phyloP scores from a whole-genome alignment of 352 stramenopile species.

The Globisporangium mamillatum region DNA sequence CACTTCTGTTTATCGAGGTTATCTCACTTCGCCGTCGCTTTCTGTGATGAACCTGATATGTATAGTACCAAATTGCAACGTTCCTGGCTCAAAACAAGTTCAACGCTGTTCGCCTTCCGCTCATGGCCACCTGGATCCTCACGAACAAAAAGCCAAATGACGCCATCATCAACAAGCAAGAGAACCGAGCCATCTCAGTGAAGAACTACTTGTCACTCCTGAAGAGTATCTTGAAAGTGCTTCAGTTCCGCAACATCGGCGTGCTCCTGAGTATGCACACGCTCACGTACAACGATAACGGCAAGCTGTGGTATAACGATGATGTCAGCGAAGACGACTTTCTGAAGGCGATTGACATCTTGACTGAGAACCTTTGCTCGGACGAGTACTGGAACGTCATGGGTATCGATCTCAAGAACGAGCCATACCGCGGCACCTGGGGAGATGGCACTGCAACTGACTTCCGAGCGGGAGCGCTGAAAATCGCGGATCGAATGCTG shows the following conservation, averaged over 20 bases:
- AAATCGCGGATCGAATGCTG: slow-evolving; percentile 34
- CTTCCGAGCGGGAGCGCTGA: slow-evolving; percentile 24
- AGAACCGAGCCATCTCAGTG: slow-evolving; percentile 59
- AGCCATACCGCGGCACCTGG: slow-evolving; percentile 34
- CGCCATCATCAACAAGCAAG: slow-evolving; percentile 44
- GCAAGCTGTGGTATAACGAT: slow-evolving; percentile 44
- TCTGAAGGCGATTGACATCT: slow-evolving; percentile 28
- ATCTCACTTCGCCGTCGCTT: not conserved
- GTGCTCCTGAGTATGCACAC: slow-evolving; percentile 68
- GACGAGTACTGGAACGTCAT: slow-evolving; percentile 42
- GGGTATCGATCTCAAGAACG: slow-evolving; percentile 42
- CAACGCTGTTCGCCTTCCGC: slow-evolving; percentile 65
- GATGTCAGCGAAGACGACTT: slow-evolving; percentile 28
- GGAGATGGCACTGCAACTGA: slow-evolving; percentile 26
- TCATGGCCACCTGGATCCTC: slow-evolving; percentile 61
- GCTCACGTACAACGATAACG: slow-evolving; percentile 39
- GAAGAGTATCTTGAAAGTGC: slow-evolving; percentile 48
- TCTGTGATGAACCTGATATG: not conserved
- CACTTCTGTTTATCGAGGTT: not conserved
- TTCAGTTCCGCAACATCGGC: slow-evolving; percentile 55
- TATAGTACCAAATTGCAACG: slow-evolving; percentile 57
- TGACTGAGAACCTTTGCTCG: slow-evolving; percentile 28
- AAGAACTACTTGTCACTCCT: slow-evolving; percentile 50
- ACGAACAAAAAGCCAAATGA: slow-evolving; percentile 48
- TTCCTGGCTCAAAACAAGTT: slow-evolving; percentile 76